Base-by-base conservation (phyloP, 768 basidiomycete species). In the Holtermanniella nyarrowii region DNA sequence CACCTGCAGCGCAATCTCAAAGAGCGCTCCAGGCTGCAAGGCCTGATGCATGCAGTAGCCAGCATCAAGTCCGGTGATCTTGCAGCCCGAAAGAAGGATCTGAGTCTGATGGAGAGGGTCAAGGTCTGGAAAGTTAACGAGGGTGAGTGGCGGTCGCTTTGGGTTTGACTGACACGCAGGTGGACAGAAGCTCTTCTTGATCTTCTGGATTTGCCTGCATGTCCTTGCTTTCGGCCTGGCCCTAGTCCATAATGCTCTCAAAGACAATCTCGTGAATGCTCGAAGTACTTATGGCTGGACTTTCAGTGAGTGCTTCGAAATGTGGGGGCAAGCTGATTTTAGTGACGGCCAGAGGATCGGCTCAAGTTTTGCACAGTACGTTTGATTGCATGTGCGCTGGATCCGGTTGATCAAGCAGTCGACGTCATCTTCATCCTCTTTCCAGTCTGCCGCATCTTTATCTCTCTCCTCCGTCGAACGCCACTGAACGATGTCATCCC, bases 91-190 rank as follows among this genome's bases (percentile, higher is more conserved):
- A 37, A 22, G 23, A 26, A 51, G 22, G 52, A 22, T 26, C 70
- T 60, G 48, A 74, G 76, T 2, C 65, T 74, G 43, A 60, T 62
- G 42, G 77, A 81, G 60, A 78, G 70, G 58, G 77, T 79, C 61
- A 76, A 78, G 58, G 61, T 81, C n/a, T 93, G 89, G 89, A 85
- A 88, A 84, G 87, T 90, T 70, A 90, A 91, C 68, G 89, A 91
- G 66, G 90, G 90, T 62, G 40, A 46, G n/a, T 26, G 22, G 31
- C 26, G 12, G 11, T 5, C 3, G 18, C 13, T 4, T 41, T 37
- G 27, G 21, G 48, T 26, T 43, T 42, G 20, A 14, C 24, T 4
- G 14, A 37, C 3, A 13, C 18, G 7, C 31, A 68, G 68, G 70
- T 4, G 81, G 84, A 13, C 78, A 78, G 42, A 77, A 79, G 49